These are phyloP conservation scores for Lactuca sativa DNA, from an alignment of 129 eudicot genomes.

Conservation along the genomic window DNA sequence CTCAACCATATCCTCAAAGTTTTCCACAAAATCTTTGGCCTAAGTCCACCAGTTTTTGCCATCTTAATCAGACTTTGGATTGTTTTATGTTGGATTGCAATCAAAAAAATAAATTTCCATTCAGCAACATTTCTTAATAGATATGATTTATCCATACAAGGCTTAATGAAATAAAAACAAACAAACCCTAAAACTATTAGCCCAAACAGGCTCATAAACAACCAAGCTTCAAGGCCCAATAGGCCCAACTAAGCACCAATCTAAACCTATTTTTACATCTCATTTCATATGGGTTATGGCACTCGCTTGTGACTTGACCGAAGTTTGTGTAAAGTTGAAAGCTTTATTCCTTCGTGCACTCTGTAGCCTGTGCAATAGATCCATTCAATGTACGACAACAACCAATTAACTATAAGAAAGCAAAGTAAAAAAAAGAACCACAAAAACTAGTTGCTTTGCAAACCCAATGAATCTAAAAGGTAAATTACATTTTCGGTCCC, in stretches of 20 bases:
- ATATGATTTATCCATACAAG: not conserved
- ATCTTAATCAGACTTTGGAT: not conserved
- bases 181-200: not conserved
- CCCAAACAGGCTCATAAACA: not conserved
- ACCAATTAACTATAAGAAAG: too few species aligned
- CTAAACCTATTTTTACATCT: not conserved
- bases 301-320: not conserved
- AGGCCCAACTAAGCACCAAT: not conserved
- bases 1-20: too few species aligned
- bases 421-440: too few species aligned
- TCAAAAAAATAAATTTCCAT: too few species aligned
- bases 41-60: too few species aligned
- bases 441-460: too few species aligned
- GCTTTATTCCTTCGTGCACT: not conserved
- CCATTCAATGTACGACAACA: not conserved
- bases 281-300: not conserved
- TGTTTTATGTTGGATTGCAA: not conserved
- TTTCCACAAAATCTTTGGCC: too few species aligned
- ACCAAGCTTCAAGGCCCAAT: not conserved
- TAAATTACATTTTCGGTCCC: too few species aligned
- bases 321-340: not conserved
- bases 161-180: too few species aligned
- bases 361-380: not conserved
- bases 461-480: too few species aligned
- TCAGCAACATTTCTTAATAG: not conserved